Evolutionary conservation across 2,329 filamentous ascomycete genomes (phyloP).

Genomic region (Didymosphaeria variabile): DNA sequence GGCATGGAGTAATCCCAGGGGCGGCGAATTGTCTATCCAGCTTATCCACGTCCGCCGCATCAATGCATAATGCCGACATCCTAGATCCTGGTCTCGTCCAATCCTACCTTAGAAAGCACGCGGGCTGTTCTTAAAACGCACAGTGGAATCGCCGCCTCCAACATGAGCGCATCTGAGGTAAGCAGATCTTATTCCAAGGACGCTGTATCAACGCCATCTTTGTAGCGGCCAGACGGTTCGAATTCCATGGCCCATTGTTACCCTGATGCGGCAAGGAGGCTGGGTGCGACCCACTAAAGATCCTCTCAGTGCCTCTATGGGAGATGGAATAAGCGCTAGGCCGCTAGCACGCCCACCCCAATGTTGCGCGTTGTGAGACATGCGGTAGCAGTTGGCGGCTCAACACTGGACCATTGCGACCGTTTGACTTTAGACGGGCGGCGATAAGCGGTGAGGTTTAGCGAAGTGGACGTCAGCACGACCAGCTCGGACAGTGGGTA

Average conservation of each 20-base stretch:
- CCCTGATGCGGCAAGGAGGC: not conserved
- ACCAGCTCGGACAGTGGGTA: not conserved
- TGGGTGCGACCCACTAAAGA: not conserved
- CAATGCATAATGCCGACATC: too few species aligned
- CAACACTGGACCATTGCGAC: not conserved
- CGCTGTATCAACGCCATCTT: not conserved
- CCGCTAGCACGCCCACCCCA: not conserved
- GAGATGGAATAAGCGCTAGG: not conserved
- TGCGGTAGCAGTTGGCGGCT: not conserved
- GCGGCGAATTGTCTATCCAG: too few species aligned
- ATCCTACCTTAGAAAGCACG: not conserved
- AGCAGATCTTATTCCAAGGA: not conserved
- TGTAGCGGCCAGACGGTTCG: not conserved
- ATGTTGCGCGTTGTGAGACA: not conserved
- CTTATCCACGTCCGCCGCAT: too few species aligned
- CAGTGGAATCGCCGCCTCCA: not conserved
- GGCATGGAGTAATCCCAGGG: too few species aligned
- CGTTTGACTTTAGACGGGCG: not conserved
- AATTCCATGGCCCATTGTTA: not conserved
- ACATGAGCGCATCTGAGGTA: not conserved
- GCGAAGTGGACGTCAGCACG: not conserved
- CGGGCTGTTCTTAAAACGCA: too few species aligned
- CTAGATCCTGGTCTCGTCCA: not conserved
- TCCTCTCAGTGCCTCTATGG: not conserved
- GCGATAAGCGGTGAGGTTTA: not conserved